Evolutionary conservation across 306 rosid species (phyloP), one percentile per base, ranked within the genome.

Genomic region (Parietaria judaica): DNA sequence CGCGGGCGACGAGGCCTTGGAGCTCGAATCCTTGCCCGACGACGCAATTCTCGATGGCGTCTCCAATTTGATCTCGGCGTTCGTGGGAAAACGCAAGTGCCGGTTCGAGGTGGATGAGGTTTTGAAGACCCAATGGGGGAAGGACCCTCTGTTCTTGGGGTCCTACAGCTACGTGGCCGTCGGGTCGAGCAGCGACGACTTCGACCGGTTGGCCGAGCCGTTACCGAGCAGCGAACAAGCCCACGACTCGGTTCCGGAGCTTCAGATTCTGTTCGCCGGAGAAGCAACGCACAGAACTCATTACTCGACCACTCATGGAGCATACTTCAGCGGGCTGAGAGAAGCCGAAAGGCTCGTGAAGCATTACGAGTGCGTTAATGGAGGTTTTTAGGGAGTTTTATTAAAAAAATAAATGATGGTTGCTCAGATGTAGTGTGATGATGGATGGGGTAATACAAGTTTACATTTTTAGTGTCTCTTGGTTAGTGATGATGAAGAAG

Each of bases 281-380:
- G 99, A 92, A 76, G 97, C 99, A 57, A 92, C 99, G 14, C 99
- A 92, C 74, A 82, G 97, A 82, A 88, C 90, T 68, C 95, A 92
- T 72, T 92, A 92, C 73, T 92, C 99, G 45, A 92, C 99, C 15
- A 92, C 99, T 63, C 99, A 92, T 81, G 99, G 99, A 63, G 99
- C 99, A 70, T 88, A 88, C 74, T 76, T 82, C 72, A 92, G 99
- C 76, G 99, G 99, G 49, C 95, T 88, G 64, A 86, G 99, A 70
- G 99, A 92, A 78, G 99, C 96, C 69, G 79, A 76, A 63, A 84
- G 99, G 83, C 88, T 92, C 76, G 95, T 92, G 78, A 85, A 79
- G 67, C 87, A 92, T 76, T 92, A 88, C 66, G 83, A 81, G 58
- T 77, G 75, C 79, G 77, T 64, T 72, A 91, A 85, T 68, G 78